Base-by-base conservation (phyloP, 148 eudicot species). In the Chenopodium suecicum region DNA sequence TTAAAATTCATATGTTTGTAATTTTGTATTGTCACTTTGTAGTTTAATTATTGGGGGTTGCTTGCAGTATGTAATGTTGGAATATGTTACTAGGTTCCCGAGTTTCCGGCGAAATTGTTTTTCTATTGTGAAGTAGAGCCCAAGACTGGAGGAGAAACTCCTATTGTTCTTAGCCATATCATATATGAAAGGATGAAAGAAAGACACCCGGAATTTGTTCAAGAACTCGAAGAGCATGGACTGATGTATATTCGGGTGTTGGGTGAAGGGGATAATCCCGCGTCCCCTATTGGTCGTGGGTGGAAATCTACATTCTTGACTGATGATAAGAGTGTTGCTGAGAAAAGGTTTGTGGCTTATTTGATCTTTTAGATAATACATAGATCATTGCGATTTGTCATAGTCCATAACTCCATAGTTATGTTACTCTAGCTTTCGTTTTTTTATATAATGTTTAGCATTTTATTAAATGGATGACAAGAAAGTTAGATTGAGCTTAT, bases 101-200 rank as follows among this genome's bases (percentile, higher is more conserved):
- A 84, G 77, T 95, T 91, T 82, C 98, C 98, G 29, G 79, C 94
- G 31, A 95, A 95, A 70, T 46, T 95, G 87, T 95, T 95, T 73
- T 95, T 95, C 92, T 95, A 84, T 68, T 95, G 98, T 83, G 97
- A 95, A 85, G 91, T 91, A 47, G 98, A 92, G 77, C 98, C 98
- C 34, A 85, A 81, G 82, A 81, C 71, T 65, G 98, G 94, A 76
- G 98, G 98, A 63, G 98, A 95, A 88, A 95, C 98, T 37, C 98
- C 98, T 14, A 92, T 95, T 56, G 98, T 92, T 75, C 97, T 95
- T n/a, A 93, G 98, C 79, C 98, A 95, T 69, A 65, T 93, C 22
- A 84, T 95, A 27, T 95, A 95, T 73, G 87, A 95, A 78, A 92
- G 76, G 84, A 95, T 93, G 99, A 93, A 91, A 80, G 88, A 88